Evolutionary conservation across 2,329 filamentous ascomycete genomes (phyloP).

Genomic region (Colletotrichum sp.): DNA sequence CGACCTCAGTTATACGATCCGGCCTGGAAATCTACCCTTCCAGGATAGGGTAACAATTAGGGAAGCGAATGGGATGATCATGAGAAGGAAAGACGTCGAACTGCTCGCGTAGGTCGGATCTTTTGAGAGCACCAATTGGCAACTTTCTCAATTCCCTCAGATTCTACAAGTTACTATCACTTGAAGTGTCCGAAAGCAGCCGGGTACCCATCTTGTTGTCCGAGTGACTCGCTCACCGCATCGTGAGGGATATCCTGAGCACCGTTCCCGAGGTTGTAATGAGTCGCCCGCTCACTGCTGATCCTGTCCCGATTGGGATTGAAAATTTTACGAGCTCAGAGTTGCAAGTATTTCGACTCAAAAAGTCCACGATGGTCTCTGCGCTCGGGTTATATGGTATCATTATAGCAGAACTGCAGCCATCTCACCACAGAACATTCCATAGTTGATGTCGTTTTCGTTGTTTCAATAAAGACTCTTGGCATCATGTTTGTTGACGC

Average conservation of each 20-base stretch:
- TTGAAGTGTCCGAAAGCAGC: background rate
- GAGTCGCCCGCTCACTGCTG: background rate
- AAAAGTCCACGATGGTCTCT: background rate
- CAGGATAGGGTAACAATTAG: background rate
- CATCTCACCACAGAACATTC: background rate
- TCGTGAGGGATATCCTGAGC: background rate
- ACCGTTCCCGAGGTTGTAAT: background rate
- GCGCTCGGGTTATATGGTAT: background rate
- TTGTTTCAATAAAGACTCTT: background rate
- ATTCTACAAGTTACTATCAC: accelerated
- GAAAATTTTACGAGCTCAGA: background rate
- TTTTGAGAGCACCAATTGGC: too few species aligned
- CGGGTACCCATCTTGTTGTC: background rate
- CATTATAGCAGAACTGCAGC: accelerated
- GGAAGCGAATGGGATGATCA: background rate
- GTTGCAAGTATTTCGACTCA: accelerated
- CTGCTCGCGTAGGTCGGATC: too few species aligned
- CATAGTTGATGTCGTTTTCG: background rate
- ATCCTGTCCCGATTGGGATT: background rate
- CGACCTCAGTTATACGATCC: background rate
- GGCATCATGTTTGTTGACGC: background rate
- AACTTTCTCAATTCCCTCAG: background rate
- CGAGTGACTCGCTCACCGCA: background rate
- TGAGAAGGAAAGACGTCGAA: too few species aligned
- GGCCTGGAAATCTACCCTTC: background rate